Conservation (phyloP, 164 flowering plant species). For the Vitis labrusca region DNA sequence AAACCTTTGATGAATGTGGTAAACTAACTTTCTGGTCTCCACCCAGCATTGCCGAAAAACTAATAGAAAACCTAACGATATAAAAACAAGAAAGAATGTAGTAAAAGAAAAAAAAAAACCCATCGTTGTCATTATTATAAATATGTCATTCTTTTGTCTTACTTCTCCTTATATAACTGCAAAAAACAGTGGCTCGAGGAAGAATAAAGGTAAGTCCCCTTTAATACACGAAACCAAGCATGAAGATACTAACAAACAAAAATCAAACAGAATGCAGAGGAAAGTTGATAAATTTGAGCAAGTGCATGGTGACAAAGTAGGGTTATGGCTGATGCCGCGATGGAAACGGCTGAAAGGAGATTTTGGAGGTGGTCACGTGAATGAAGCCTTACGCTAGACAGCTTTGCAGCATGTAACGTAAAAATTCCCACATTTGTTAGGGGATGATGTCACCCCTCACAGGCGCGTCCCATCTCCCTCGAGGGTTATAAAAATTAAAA, state of each 20-base stretch:
- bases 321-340: too few species aligned
- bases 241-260: too few species aligned
- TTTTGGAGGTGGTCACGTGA: constrained; percentile 20
- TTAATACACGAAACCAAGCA: neutral
- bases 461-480: neutral
- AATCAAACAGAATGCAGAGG: too few species aligned
- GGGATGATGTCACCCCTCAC: neutral
- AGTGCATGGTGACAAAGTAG: too few species aligned
- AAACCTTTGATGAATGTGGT: too few species aligned
- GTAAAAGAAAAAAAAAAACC: too few species aligned
- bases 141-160: constrained; percentile 8
- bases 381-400: neutral
- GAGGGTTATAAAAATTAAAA: too few species aligned
- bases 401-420: constrained; percentile 23
- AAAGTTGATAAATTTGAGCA: too few species aligned
- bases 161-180: neutral
- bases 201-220: constrained; percentile 2
- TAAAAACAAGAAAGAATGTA: too few species aligned
- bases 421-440: constrained; percentile 3
- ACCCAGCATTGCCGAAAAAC: too few species aligned
- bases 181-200: neutral
- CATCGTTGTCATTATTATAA: neutral
- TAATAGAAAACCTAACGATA: too few species aligned
- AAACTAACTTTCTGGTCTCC: too few species aligned
- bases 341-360: constrained; percentile 18